Base-by-base conservation (phyloP, 2,329 filamentous ascomycete species). In the Rutstroemia sp. region DNA sequence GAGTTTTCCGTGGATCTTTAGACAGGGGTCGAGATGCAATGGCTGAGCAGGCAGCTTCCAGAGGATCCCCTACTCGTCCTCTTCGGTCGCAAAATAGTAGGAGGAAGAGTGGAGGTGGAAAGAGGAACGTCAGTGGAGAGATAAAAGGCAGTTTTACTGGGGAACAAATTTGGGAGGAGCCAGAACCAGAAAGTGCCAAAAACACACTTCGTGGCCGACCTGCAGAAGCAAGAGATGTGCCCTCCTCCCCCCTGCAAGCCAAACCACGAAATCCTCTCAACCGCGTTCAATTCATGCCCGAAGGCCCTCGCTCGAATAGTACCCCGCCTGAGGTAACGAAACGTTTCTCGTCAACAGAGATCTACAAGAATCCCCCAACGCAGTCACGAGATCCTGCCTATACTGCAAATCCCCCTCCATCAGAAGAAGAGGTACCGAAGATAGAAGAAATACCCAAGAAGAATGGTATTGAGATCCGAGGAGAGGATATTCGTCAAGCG, bases 131-230 rank as follows among this genome's bases (percentile, higher is more conserved):
- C 65, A 90, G 86, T 67, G 86, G 84, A 19, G 84, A 87, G 66
- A 73, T 85, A 57, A 75, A 80, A 54, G 58, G 62, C 23, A 80
- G 84, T 1, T 91, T 89, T 68, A 86, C 85, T 1, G 82, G 85
- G 37, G 87, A 91, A 68, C 84, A 89, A 67, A 92, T 96, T 59
- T 96, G 90, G 78, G 92, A 96, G 70, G 92, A 96, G 68, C 88
- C 89, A 1, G 83, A 88, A 65, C 76, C 78, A 56, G 68, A 66
- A 14, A 53, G 56, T 21, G 8, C 54, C 9, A 54, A 62, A 48
- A 16, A 14, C 21, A 21, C 34, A 21, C 44, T 27, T 42, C 62
- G 62, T 53, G 63, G 63, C 14, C 57, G 61, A 34, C 46, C 67
- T 30, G 57, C 65, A 57, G 59, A 64, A 58, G 57, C 58, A 59